Evolutionary conservation across 495 filamentous ascomycete species (phyloP), one percentile per base, ranked within the genome.

Genomic region (Diplogelasinospora grovesii): DNA sequence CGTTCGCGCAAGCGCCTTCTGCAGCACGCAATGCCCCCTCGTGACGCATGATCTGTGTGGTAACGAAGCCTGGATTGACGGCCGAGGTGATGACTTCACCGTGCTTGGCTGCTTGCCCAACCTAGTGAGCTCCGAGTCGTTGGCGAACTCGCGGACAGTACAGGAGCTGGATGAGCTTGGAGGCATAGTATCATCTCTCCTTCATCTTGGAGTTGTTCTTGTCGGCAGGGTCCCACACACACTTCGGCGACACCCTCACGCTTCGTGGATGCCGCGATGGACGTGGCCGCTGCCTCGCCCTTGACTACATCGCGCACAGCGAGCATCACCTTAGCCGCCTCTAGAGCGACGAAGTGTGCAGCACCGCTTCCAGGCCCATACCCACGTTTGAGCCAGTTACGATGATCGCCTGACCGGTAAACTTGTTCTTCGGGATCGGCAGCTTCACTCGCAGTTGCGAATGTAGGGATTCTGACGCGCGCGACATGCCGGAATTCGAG

Each of bases 361-460:
- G 61, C 1, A 63, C 64, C 1, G 67, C 64, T 48, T 76, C 74
- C 18, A 72, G 53, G n/a, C 75, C 75, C 3, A 79, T 51, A 22
- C 75, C 76, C 1, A 60, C 59, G 34, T 75, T 75, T 8, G 65
- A 59, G 19, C 75, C 73, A 1, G 74, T 79, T 25, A 80, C 59
- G 32, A 80, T 65, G 32, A 73, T 57, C 5, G 65, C 71, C 38
- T 71, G 49, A 10, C 49, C 47, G n/a, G n/a, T n/a, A n/a, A n/a
- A n/a, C n/a, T n/a, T n/a, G n/a, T n/a, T n/a, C n/a, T n/a, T n/a
- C n/a, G n/a, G n/a, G n/a, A n/a, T n/a, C n/a, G n/a, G n/a, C n/a
- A n/a, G n/a, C n/a, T n/a, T n/a, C n/a, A n/a, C n/a, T n/a, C n/a
- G n/a, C n/a, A n/a, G n/a, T n/a, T n/a, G n/a, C n/a, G n/a, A n/a